Conservation (phyloP, 1,139 yeast species). For the Kodamaea ohmeri region DNA sequence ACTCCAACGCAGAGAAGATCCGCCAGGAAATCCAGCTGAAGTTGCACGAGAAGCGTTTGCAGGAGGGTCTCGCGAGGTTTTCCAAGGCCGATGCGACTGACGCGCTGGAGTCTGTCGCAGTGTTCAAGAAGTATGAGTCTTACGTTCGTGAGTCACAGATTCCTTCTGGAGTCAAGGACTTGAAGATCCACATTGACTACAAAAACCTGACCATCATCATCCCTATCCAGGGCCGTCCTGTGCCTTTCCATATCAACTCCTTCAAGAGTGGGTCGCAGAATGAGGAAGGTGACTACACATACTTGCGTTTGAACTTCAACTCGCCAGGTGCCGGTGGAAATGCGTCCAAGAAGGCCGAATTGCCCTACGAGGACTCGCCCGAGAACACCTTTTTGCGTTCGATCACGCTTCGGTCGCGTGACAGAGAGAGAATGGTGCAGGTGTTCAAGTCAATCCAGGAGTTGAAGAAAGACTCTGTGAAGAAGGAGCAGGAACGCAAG, state of each 20-base stretch:
- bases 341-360: slow-evolving; percentile 65
- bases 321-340: slow-evolving; percentile 87
- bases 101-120: slow-evolving; percentile 63
- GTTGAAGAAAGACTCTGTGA: slow-evolving; percentile 86
- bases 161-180: slow-evolving; percentile 77
- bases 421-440: slow-evolving; percentile 88
- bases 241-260: slow-evolving; percentile 93
- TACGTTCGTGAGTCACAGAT: slow-evolving; percentile 90
- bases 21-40: slow-evolving; percentile 81
- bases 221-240: slow-evolving; percentile 95
- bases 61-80: slow-evolving; percentile 77
- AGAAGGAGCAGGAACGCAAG: slow-evolving; percentile 86
- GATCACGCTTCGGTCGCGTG: slow-evolving; percentile 84
- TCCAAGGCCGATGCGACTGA: slow-evolving; percentile 73
- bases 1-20: slow-evolving; percentile 65
- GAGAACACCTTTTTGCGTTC: slow-evolving; percentile 85
- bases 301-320: slow-evolving; percentile 84
- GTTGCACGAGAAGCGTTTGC: slow-evolving; percentile 80
- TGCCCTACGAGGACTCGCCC: slow-evolving; percentile 88
- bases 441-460: slow-evolving; percentile 89
- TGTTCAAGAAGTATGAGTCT: slow-evolving; percentile 89
- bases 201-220: slow-evolving; percentile 85
- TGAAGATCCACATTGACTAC: slow-evolving; percentile 82
- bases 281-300: slow-evolving; percentile 95
- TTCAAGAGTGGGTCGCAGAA: slow-evolving; percentile 93